Conservation (phyloP, 805 yeast genomes). For the Wickerhamiella siamensis region DNA sequence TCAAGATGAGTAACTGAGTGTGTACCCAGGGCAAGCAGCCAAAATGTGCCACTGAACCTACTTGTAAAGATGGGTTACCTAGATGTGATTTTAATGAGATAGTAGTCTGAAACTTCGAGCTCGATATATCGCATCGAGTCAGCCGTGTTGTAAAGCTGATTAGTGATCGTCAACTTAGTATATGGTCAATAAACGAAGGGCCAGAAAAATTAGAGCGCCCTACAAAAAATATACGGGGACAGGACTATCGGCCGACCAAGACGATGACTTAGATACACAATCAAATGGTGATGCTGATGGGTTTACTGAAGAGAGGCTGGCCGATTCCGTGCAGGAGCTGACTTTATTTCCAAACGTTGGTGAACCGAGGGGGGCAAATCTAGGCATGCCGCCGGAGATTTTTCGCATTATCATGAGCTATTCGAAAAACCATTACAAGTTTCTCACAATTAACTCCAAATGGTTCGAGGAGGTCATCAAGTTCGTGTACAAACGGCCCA, state of each 20-base stretch:
- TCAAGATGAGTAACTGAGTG: too few species aligned
- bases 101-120: background rate
- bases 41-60: too few species aligned
- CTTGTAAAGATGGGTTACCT: too few species aligned
- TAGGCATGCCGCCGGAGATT: constrained; percentile 36
- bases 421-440: constrained; percentile 27
- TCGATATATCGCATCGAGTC: background rate
- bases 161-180: background rate
- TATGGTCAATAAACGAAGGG: constrained; percentile 81
- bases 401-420: constrained; percentile 28
- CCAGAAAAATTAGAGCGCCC: constrained; percentile 68
- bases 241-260: constrained; percentile 20
- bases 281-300: constrained; percentile 6
- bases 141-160: background rate
- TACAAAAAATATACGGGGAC: constrained; percentile 53
- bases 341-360: background rate
- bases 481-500: constrained; percentile 49
- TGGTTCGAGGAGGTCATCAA: constrained; percentile 53
- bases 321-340: background rate
- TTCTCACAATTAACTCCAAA: constrained; percentile 43
- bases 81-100: too few species aligned
- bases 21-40: too few species aligned
- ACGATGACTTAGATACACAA: constrained; percentile 15
- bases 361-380: constrained; percentile 7
- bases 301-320: constrained; percentile 6